Evolutionary conservation across 208 protist species (phyloP).

Genomic region (Strigomonas oncopelti): DNA sequence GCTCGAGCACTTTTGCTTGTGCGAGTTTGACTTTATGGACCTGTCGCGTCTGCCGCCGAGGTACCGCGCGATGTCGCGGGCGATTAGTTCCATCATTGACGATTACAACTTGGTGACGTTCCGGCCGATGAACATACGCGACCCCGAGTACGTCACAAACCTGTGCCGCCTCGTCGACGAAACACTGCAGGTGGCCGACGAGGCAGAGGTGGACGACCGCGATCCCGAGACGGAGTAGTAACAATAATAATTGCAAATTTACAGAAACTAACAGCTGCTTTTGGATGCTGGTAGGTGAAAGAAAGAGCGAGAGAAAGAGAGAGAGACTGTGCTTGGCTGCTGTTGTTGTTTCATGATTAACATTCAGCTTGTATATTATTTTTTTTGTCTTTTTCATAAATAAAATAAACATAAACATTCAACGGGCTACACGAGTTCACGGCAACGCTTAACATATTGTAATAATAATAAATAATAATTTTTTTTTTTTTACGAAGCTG

Average conservation of each 20-base stretch:
- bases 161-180: slow-evolving; percentile 75
- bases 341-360: neutral
- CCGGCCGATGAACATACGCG: slow-evolving; percentile 73
- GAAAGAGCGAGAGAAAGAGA: neutral
- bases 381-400: neutral
- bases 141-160: slow-evolving; percentile 64
- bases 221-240: slow-evolving; percentile 31
- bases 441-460: too few relatives aligned
- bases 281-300: too few relatives aligned
- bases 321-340: neutral
- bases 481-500: too few relatives aligned
- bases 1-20: slow-evolving; percentile 84
- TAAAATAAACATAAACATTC: neutral
- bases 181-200: slow-evolving; percentile 81
- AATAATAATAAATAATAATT: too few relatives aligned
- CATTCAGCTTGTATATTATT: neutral
- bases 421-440: too few relatives aligned
- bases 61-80: slow-evolving; percentile 68
- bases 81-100: slow-evolving; percentile 55
- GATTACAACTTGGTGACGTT: slow-evolving; percentile 87
- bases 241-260: slow-evolving; percentile 1
- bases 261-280: too few relatives aligned
- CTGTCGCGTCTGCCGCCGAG: slow-evolving; percentile 52
- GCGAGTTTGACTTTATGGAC: slow-evolving; percentile 86
- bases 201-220: slow-evolving; percentile 79